Conservation (phyloP, 2,329 filamentous ascomycete species). For the Trichophyton rubrum region DNA sequence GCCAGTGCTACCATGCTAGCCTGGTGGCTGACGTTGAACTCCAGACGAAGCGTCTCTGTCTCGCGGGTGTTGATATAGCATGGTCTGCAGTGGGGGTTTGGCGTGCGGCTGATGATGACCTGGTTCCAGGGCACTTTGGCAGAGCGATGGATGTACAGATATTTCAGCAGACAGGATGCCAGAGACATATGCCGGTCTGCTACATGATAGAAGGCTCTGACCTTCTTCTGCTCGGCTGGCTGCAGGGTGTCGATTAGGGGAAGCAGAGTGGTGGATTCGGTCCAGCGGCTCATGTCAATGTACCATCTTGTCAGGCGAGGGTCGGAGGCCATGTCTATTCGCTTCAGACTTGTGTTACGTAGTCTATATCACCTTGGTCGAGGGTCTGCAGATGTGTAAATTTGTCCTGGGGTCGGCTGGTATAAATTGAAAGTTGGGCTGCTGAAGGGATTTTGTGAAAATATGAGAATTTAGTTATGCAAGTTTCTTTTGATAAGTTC, state of each 20-base stretch:
- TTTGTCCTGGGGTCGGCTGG: too few relatives aligned
- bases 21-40: constrained; percentile 56
- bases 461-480: too few relatives aligned
- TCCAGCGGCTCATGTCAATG: constrained; percentile 30
- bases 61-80: constrained; percentile 35
- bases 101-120: constrained; percentile 42
- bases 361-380: too few relatives aligned
- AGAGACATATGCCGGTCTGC: constrained; percentile 50
- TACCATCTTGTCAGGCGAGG: constrained; percentile 29
- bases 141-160: constrained; percentile 44
- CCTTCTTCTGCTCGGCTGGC: constrained; percentile 38
- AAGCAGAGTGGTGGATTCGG: constrained; percentile 20
- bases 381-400: too few relatives aligned
- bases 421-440: too few relatives aligned
- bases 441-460: too few relatives aligned
- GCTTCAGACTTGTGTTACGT: too few relatives aligned
- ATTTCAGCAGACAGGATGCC: constrained; percentile 49
- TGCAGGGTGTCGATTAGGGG: constrained; percentile 31
- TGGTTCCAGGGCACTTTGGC: constrained; percentile 46
- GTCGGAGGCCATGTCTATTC: too few relatives aligned
- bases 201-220: constrained; percentile 40
- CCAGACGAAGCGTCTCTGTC: constrained; percentile 27
- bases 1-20: constrained; percentile 49
- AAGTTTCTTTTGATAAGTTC: too few relatives aligned
- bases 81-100: constrained; percentile 38